These are phyloP conservation scores for Prunus armeniaca DNA, from an alignment of 306 rosid genomes.

Conservation along the genomic window DNA sequence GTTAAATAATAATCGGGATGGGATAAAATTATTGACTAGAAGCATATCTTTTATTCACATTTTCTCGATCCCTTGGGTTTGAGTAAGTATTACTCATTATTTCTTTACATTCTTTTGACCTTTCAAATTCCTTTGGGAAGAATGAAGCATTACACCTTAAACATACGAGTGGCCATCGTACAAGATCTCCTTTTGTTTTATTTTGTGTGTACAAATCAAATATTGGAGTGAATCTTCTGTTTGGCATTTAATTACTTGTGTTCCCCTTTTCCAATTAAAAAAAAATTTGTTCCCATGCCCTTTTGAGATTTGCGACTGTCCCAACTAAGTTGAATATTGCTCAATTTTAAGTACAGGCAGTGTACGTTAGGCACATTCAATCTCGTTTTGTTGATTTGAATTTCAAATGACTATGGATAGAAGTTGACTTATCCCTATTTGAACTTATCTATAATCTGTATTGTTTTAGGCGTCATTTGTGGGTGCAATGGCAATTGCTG, in stretches of 20 bases:
- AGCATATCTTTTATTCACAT: neutral
- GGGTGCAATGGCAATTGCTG: conserved; percentile 97
- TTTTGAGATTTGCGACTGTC: neutral
- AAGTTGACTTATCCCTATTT: neutral
- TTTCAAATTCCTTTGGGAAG: neutral
- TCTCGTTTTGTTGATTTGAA: neutral
- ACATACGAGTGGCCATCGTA: no score
- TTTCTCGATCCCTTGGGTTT: neutral
- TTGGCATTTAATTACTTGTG: neutral
- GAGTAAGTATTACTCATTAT: neutral
- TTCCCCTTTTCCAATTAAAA: no score
- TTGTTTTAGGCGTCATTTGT: conserved; percentile 74
- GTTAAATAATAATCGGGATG: neutral
- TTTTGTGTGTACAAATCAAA: neutral
- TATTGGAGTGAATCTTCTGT: neutral
- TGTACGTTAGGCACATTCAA: neutral
- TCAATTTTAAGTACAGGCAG: neutral
- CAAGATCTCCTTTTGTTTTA: neutral
- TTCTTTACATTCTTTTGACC: neutral
- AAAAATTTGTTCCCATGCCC: neutral
- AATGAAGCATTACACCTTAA: neutral
- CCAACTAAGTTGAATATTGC: neutral
- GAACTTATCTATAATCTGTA: neutral
- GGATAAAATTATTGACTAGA: neutral
- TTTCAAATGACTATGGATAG: neutral